Base-by-base conservation (phyloP, 1,284 basidiomycete genomes). In the Ustilago lituana region DNA sequence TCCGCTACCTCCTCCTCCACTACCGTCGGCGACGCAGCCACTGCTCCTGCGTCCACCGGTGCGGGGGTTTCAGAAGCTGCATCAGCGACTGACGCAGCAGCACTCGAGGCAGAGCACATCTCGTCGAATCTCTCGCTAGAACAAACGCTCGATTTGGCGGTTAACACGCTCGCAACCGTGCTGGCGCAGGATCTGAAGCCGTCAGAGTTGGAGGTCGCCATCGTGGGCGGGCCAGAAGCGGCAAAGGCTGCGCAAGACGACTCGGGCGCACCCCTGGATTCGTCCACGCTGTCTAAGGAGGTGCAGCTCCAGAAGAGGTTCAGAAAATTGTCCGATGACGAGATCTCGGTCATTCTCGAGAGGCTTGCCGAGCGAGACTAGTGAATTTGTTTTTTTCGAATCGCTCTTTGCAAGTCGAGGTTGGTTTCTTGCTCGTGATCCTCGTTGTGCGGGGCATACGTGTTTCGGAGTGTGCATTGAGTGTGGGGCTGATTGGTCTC, bases 121-220 rank as follows among this genome's bases (percentile, higher is more conserved):
- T 59, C 69, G 4, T 45, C 70, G 9, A 70, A 64, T 17, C 43
- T 82, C 20, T 49, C 48, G 10, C 48, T 62, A 17, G 72, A 82
- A 26, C 78, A 77, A 10, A 75, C 74, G 8, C 61, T 81, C 20
- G 81, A 98, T 91, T 88, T 97, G 83, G 95, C 95, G 0, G 94
- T 99, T 62, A 93, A 95, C 83, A 90, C 91, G 14, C 90, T 99
- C 83, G 92, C 92, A 31, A 93, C 90, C 90, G 98, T 55, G 89
- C 94, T 82, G 7, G 90, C 93, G 27, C 96, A 94, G 20, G 96
- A 98, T 82, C 94, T 94, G 85, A 98, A 98, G 81, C 80, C 84
- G 15, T 74, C 70, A 17, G 86, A 87, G 74, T 84, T 87, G 44
- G 86, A 87, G 76, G 83, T 87, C 43, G 86, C 84, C 14, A 82